Conservation (phyloP, 169 alveolate genomes). For the Amoebophrya sp. region DNA sequence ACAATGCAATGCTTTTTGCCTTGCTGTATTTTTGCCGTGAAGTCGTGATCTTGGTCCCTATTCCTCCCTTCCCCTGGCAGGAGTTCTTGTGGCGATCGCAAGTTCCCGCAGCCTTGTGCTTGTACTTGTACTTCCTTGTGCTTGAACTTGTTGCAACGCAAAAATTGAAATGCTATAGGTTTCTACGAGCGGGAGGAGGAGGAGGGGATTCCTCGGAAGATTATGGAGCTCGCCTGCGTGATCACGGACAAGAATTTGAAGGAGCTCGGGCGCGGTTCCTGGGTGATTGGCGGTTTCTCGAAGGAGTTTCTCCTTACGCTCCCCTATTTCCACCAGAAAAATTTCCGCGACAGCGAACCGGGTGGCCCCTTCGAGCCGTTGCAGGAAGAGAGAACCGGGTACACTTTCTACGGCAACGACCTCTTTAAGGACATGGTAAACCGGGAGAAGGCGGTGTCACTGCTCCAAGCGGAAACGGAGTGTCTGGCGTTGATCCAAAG, state of each 20-base stretch:
- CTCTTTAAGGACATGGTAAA: background rate
- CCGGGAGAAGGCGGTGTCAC: background rate
- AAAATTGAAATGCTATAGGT: no score
- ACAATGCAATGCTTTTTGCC: no score
- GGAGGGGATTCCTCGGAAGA: background rate
- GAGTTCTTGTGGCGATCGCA: no score
- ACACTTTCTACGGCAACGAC: background rate
- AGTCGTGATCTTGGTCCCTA: no score
- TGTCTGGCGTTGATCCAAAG: background rate
- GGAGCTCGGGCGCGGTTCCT: background rate
- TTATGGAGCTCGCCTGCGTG: background rate
- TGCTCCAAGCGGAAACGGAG: background rate
- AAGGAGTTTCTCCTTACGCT: background rate
- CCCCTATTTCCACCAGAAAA: background rate
- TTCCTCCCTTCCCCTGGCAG: no score
- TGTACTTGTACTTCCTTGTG: no score
- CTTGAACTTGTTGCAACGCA: no score
- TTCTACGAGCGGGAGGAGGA: background rate
- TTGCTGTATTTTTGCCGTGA: no score
- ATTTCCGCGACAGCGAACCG: background rate
- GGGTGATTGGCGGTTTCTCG: background rate
- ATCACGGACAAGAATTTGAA: background rate
- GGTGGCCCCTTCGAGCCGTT: background rate
- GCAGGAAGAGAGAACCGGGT: background rate
- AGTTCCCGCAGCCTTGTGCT: no score